phyloP scores from a whole-genome alignment of 75 land plant genomes.

The Sequoiadendron giganteum region DNA sequence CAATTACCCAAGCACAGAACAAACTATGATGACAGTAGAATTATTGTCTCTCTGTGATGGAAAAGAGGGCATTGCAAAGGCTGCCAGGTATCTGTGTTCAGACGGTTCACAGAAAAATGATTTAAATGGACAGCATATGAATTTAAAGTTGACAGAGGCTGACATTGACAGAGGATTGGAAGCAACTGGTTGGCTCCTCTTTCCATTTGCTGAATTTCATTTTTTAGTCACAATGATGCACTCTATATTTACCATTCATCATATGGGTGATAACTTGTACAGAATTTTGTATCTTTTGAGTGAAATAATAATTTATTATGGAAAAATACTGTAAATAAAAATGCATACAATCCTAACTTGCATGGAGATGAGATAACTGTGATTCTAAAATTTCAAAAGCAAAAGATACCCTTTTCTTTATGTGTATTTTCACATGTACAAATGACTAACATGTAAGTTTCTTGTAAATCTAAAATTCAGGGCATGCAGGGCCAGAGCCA shows the following conservation, averaged over 20 bases:
- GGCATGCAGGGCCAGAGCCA: slow-evolving; percentile 59
- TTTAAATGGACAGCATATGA: background rate
- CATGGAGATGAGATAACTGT: background rate
- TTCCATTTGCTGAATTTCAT: background rate
- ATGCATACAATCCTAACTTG: background rate
- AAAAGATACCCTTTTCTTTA: background rate
- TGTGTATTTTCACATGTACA: background rate
- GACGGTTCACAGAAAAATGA: slow-evolving; percentile 18
- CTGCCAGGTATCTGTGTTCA: slow-evolving; percentile 50
- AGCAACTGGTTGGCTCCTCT: slow-evolving; percentile 36
- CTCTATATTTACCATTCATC: background rate
- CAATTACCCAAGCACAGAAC: slow-evolving; percentile 16
- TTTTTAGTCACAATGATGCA: background rate
- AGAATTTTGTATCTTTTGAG: background rate
- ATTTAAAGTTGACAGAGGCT: slow-evolving; percentile 38
- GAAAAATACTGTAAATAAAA: background rate
- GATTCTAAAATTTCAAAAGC: background rate
- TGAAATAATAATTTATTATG: background rate
- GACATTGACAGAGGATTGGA: slow-evolving; percentile 43
- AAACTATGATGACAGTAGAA: slow-evolving; percentile 35
- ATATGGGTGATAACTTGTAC: background rate
- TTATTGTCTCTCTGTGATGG: slow-evolving; percentile 54
- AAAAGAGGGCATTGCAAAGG: slow-evolving; percentile 59
- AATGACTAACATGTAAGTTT: background rate
- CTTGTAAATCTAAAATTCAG: slow-evolving; percentile 15